Conservation (phyloP, 1,139 yeast genomes). For the Suhomyces bribrorum region DNA sequence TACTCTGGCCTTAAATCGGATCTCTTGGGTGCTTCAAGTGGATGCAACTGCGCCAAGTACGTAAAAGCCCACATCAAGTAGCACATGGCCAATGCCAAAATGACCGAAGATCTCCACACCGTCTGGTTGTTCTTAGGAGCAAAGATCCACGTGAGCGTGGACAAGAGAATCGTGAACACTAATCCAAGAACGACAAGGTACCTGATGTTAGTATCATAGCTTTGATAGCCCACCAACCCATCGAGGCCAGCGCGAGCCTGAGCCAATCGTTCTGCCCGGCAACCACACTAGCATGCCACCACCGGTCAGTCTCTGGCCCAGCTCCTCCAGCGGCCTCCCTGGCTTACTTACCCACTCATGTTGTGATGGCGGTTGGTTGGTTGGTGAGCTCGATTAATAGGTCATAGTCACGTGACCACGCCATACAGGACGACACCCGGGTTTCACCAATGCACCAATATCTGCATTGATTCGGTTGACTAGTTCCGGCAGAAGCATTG, state of each 20-base stretch:
- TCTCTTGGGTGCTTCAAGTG: slow-evolving; percentile 78
- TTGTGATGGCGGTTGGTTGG: not conserved
- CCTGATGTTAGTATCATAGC: slow-evolving; percentile 43
- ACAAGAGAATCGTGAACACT: slow-evolving; percentile 56
- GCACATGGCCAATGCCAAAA: slow-evolving; percentile 82
- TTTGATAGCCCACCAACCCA: too few relatives aligned
- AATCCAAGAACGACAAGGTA: slow-evolving; percentile 74
- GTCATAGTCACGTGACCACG: too few relatives aligned
- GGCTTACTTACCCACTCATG: slow-evolving; percentile 31
- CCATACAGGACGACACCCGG: not conserved
- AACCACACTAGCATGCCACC: too few relatives aligned
- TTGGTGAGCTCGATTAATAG: not conserved
- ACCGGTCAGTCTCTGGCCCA: not conserved
- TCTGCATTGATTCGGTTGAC: too few relatives aligned
- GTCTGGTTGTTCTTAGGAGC: slow-evolving; percentile 62
- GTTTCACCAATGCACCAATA: too few relatives aligned
- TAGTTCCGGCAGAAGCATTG: too few relatives aligned
- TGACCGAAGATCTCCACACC: slow-evolving; percentile 90
- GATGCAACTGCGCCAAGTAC: slow-evolving; percentile 75
- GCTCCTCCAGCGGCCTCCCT: not conserved
- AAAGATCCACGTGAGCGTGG: slow-evolving; percentile 63
- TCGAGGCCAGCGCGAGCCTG: too few relatives aligned
- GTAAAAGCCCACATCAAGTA: slow-evolving; percentile 95
- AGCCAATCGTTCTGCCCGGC: too few relatives aligned
- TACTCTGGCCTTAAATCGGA: slow-evolving; percentile 76